These are phyloP conservation scores for Lipomyces spencermartinsiae DNA, from an alignment of 805 yeast species.

Conservation along the genomic window DNA sequence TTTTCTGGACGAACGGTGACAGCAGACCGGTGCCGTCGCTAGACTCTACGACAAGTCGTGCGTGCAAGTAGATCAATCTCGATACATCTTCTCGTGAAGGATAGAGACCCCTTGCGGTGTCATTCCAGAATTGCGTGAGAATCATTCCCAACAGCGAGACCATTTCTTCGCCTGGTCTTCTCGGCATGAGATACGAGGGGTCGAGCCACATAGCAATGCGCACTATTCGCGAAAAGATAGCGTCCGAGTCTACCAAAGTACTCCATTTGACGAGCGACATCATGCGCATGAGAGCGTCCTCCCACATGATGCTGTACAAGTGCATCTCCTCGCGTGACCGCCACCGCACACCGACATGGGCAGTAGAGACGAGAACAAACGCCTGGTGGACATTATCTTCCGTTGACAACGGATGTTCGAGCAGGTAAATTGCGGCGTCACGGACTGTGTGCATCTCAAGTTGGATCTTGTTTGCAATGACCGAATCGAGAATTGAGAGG, in stretches of 20 bases:
- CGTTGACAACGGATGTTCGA: constrained; percentile 12
- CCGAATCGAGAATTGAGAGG: constrained; percentile 10
- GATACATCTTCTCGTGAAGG: constrained; percentile 13
- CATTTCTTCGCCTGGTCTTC: neutral
- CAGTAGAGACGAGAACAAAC: constrained; percentile 22
- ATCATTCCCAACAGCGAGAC: constrained; percentile 13
- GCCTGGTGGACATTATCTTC: constrained; percentile 28
- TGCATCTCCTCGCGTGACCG: constrained; percentile 12
- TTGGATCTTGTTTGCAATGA: constrained; percentile 2
- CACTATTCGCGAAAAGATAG: constrained; percentile 15
- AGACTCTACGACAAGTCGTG: constrained; percentile 18
- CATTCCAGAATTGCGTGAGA: constrained; percentile 12
- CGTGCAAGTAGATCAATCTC: constrained; percentile 18
- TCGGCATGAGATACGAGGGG: neutral
- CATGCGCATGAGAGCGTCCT: constrained; percentile 15
- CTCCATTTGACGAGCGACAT: constrained; percentile 22
- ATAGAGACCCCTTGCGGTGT: constrained; percentile 8
- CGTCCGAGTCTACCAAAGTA: constrained; percentile 12
- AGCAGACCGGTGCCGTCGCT: neutral
- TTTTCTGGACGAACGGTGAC: constrained; percentile 16
- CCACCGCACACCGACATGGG: constrained; percentile 10
- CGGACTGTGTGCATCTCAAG: constrained; percentile 28
- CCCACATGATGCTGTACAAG: constrained; percentile 12
- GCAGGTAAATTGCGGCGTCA: constrained; percentile 22
- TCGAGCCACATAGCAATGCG: constrained; percentile 15